Percentiles rank a stretch among this genome's conserved stretches.
phyloP scores from a whole-genome alignment of 495 filamentous ascomycete genomes.

The Penicillium angulare region DNA sequence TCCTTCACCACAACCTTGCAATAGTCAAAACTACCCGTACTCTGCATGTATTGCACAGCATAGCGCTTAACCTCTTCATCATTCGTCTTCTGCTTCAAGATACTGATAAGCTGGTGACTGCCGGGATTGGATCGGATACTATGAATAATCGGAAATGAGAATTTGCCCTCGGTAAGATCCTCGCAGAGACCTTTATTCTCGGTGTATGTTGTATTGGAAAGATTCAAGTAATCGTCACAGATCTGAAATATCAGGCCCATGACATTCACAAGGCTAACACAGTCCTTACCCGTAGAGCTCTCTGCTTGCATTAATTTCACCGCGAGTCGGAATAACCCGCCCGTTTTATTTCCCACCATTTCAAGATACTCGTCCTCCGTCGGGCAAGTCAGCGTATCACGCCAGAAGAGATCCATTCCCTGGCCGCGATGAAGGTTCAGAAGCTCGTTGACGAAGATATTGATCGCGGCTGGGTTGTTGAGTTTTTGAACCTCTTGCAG shows the following conservation, averaged over 20 bases:
- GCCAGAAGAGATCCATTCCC: conserved; percentile 97
- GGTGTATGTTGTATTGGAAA: conserved; percentile 68
- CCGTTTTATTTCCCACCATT: conserved; percentile 98
- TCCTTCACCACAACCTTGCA: conserved; percentile 67
- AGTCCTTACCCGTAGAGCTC: conserved; percentile 61
- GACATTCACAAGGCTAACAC: conserved; percentile 81
- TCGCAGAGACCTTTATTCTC: conserved; percentile 93
- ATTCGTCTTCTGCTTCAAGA: conserved; percentile 82
- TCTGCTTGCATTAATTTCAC: conserved; percentile 97
- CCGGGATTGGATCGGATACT: conserved; percentile 77
- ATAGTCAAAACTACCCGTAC: conserved; percentile 85
- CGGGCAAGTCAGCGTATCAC: conserved; percentile 89
- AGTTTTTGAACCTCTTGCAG: conserved; percentile 79
- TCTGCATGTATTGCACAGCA: conserved; percentile 89
- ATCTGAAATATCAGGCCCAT: conserved; percentile 95
- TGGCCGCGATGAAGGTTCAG: conserved; percentile 94
- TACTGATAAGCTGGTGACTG: conserved; percentile 85
- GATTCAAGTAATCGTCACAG: conserved; percentile 93
- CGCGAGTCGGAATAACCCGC: conserved; percentile 89
- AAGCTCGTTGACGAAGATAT: conserved; percentile 84
- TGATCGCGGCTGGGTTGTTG: conserved; percentile 64
- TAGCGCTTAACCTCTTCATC: conserved; percentile 89
- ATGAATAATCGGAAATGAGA: conserved; percentile 96
- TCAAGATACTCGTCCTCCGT: conserved; percentile 96
- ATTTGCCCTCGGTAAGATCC: conserved; percentile 97